phyloP scores from a whole-genome alignment of 352 stramenopile genomes.

The Globisporangium nunn region DNA sequence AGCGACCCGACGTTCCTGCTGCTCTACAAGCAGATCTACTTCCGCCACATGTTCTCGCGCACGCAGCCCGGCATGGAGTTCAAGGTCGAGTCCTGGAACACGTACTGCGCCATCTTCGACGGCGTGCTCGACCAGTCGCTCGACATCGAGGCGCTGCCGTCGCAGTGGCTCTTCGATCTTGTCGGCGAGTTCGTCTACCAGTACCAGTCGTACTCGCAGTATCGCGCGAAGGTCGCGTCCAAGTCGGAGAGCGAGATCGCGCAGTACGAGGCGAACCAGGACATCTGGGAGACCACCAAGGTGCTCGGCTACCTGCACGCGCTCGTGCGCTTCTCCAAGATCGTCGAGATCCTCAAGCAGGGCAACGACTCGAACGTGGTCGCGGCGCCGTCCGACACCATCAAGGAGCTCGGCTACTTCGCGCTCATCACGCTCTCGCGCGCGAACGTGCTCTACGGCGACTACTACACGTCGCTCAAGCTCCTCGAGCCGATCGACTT shows the following conservation, averaged over 20 bases:
- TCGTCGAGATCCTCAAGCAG: conserved; percentile 83
- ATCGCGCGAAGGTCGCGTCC: conserved; percentile 78
- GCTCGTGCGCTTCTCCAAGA: conserved; percentile 89
- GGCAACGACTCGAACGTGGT: conserved; percentile 19
- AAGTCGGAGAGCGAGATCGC: conserved; percentile 57
- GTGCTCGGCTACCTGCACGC: conserved; percentile 95
- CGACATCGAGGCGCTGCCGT: conserved; percentile 82
- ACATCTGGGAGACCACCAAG: conserved; percentile 94
- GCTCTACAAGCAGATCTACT: conserved; percentile 96
- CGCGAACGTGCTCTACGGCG: conserved; percentile 94
- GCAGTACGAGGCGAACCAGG: conserved; percentile 62
- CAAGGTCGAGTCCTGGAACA: conserved; percentile 90
- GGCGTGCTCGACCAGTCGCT: conserved; percentile 83
- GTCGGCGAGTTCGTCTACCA: conserved; percentile 99
- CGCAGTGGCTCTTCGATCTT: conserved; percentile 98
- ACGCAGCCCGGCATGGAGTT: conserved; percentile 82
- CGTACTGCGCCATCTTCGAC: conserved; percentile 94
- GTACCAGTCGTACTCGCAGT: conserved; percentile 98
- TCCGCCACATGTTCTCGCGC: conserved; percentile 93
- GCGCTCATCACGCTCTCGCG: conserved; percentile 91
- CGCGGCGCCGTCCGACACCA: conserved; percentile 46
- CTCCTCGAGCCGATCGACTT: conserved; percentile 90
- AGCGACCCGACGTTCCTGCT: conserved; percentile 90
- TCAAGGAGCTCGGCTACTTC: conserved; percentile 95
- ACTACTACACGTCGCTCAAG: conserved; percentile 93